A percentile compares a stretch with the other conserved stretches of the same genome.
Evolutionary conservation across 345 rosid species (phyloP).

Genomic region (rapeseed (Brassica napus)): DNA sequence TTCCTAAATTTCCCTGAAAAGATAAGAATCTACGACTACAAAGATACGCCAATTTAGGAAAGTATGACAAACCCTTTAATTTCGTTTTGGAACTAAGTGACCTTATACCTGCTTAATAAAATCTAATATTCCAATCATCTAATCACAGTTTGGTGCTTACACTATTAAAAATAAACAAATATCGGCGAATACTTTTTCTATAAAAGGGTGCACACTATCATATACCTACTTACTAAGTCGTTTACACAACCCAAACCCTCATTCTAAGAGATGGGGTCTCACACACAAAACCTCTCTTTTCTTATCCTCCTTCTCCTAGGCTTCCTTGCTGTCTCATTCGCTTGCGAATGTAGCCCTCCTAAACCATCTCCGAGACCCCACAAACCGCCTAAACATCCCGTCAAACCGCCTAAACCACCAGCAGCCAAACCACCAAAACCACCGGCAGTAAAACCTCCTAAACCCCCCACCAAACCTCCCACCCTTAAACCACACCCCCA

Average conservation of each 20-base stretch:
- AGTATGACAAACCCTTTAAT: slow-evolving; percentile 3
- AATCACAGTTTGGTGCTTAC: background rate
- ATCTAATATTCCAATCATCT: slow-evolving; percentile 14
- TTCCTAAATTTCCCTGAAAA: background rate
- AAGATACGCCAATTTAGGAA: slow-evolving; percentile 21
- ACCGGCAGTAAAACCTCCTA: slow-evolving; percentile 21
- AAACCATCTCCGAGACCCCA: slow-evolving; percentile 28
- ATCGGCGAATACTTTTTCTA: slow-evolving; percentile 7
- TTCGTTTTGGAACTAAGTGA: slow-evolving; percentile 3
- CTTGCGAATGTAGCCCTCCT: slow-evolving; percentile 37
- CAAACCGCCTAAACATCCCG: slow-evolving; percentile 40
- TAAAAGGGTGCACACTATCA: slow-evolving; percentile 24
- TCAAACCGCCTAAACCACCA: slow-evolving; percentile 36
- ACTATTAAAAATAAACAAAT: background rate
- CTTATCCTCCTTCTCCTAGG: slow-evolving; percentile 31
- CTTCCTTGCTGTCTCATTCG: slow-evolving; percentile 31
- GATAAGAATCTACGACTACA: slow-evolving; percentile 12
- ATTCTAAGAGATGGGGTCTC: slow-evolving; percentile 26
- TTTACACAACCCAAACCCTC: slow-evolving; percentile 22
- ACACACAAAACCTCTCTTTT: slow-evolving; percentile 23
- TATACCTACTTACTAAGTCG: slow-evolving; percentile 18
- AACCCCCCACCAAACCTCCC: slow-evolving; percentile 28
- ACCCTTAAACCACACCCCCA: slow-evolving; percentile 26
- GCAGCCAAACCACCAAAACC: slow-evolving; percentile 35
- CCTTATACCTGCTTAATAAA: slow-evolving; percentile 5